Base-by-base conservation (phyloP, 176 grass and related monocot genomes). In the Tuctoria greenei region DNA sequence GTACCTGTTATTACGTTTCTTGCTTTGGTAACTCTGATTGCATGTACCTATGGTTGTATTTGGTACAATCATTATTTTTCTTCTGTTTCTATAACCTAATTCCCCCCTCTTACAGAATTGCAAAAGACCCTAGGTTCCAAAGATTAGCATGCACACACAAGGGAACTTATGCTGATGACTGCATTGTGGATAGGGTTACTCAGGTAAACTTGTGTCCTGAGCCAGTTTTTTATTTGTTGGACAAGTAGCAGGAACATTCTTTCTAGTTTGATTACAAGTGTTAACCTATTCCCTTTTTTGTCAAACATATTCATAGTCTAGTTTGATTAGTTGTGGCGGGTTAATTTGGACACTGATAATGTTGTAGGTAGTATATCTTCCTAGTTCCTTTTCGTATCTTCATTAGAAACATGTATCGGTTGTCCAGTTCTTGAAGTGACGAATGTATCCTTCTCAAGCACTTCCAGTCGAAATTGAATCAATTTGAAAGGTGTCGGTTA, bases 121-220 rank as follows among this genome's bases (percentile, higher is more conserved):
- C 93, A 14, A 97, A 97, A 74, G 93, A 97, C 73, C 93, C 93
- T 34, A 91, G 88, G 66, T 97, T 97, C 82, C 80, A 93, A 60
- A 93, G 93, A 69, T 84, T 97, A 82, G 86, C 93, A 85, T 97
- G 93, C 74, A 97, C 86, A 39, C 93, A 97, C 60, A 93, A 91
- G 82, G 93, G 93, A 66, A 97, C 93, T 80, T 97, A 97, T 82
- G 93, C 93, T 86, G 90, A 97, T 89, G 93, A 97, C 83, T 93
- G 90, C 76, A 97, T 97, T 23, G 88, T 97, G 27, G 93, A 97
- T 3, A 88, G 93, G 79, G 88, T 97, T 79, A 97, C 90, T 81
- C 90, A 97, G 90, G 93, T 97, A 66, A 39, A 47, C 38, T 46
- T 15, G 36, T 45, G 51, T 81, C 20, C 72, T 61, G 49, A 46